Base-by-base conservation (phyloP, 2,329 filamentous ascomycete species). In the Exophiala viscosa region DNA sequence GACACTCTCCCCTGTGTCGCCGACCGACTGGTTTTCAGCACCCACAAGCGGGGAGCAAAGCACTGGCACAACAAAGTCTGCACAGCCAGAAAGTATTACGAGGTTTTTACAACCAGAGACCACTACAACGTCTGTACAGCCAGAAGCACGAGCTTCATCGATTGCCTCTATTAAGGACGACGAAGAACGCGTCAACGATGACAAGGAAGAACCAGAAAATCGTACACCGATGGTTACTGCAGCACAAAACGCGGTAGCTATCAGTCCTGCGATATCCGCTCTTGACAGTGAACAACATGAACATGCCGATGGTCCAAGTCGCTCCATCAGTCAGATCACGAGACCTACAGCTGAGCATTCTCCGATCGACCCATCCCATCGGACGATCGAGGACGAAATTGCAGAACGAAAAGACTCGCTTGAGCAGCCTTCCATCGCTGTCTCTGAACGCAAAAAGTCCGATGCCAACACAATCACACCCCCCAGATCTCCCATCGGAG, bases 21-120 rank as follows among this genome's bases (percentile, higher is more conserved):
- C 56, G 10, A 48, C 48, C n/a, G 53, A 59, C 50, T 59, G 56
- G 56, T 59, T 59, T 17, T 48, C 56, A 5, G 52, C 48, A 5
- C 45, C 52, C 14, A 52, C 49, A 20, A 42, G 48, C 14, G 34
- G 33, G 17, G 32, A 48, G n/a, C 53, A 32, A 31, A 46, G 31
- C 8, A 49, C 45, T 33, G 53, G 40, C 14, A 17, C 45, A 28
- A 20, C 48, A 6, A 20, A 38, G 34, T 15, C 40, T 6, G 8
- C 35, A n/a, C 48, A 48, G 32, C 38, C 38, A 45, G 41, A 28
- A 32, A 35, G 31, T 9, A 35, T 23, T 7, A 7, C 23, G 8
- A 7, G 8, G 3, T 4, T 7, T 28, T 5, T 28, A 28, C 23
- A 28, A 7, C 23, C 23, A 28, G 23, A 28, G n/a, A 35, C 38